These are phyloP conservation scores for Fusarium pseudoanthophilum DNA, from an alignment of 2,329 filamentous ascomycete genomes.

Conservation along the genomic window DNA sequence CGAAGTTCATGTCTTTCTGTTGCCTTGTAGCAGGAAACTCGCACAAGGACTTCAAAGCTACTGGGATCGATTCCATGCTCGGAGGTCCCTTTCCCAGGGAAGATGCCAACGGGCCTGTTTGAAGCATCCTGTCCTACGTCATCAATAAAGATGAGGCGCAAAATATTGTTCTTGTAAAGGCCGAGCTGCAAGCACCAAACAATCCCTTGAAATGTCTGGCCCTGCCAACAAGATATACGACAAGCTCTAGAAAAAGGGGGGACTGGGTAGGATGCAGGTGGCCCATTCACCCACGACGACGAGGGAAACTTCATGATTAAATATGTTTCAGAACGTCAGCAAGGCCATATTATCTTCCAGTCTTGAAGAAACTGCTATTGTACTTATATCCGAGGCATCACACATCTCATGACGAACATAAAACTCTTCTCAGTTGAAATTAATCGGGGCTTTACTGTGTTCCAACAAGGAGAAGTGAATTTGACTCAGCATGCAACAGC, in stretches of 20 bases:
- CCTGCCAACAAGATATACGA: not conserved
- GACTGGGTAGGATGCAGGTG: not conserved
- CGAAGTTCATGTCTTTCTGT: too few species aligned
- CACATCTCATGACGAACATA: not conserved
- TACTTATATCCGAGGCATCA: not conserved
- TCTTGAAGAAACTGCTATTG: not conserved
- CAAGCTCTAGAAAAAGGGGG: not conserved
- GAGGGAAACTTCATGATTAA: not conserved
- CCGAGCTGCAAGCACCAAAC: not conserved
- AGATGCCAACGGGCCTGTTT: too few species aligned
- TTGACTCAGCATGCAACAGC: not conserved
- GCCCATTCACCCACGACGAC: not conserved
- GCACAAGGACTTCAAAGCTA: too few species aligned
- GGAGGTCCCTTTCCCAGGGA: too few species aligned
- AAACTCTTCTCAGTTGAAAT: not conserved
- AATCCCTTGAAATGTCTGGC: not conserved
- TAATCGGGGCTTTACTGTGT: too few species aligned
- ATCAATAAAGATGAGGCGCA: too few species aligned
- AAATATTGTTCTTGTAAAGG: not conserved
- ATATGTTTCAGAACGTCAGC: not conserved
- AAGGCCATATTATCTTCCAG: not conserved
- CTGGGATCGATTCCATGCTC: too few species aligned
- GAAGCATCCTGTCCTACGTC: too few species aligned
- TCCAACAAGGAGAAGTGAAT: too few species aligned
- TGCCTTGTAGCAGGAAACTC: too few species aligned